Percentiles rank a stretch among this genome's conserved stretches.
Evolutionary conservation across 345 rosid species (phyloP).

Genomic region (Excoecaria cochinchinensis): DNA sequence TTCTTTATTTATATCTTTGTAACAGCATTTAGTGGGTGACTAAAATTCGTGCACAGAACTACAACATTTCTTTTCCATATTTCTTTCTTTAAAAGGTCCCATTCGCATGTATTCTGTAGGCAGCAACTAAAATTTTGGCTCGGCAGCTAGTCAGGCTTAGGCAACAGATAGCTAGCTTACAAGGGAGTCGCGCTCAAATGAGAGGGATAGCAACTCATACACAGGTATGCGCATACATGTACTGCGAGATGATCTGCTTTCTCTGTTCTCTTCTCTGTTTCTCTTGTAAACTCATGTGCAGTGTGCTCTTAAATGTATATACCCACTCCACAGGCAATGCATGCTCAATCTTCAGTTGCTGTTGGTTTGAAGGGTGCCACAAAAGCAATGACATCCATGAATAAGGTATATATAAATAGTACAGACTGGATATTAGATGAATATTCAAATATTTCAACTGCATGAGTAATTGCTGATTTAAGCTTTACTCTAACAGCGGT

Average conservation of each 20-base stretch:
- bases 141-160: constrained; percentile 83
- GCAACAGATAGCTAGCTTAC: constrained; percentile 86
- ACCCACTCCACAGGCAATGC: constrained; percentile 67
- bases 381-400: constrained; percentile 86
- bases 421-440: constrained; percentile 1
- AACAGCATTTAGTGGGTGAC: background rate
- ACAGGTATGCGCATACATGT: constrained; percentile 46
- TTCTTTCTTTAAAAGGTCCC: background rate
- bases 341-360: constrained; percentile 90
- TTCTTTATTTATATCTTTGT: background rate
- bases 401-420: constrained; percentile 43
- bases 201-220: constrained; percentile 99
- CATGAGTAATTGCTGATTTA: constrained; percentile 3
- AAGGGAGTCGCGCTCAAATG: constrained; percentile 97
- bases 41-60: background rate
- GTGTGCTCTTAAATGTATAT: constrained; percentile 20
- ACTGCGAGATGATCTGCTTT: background rate
- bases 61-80: background rate
- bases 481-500: constrained; percentile 10
- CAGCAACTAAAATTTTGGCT: constrained; percentile 83
- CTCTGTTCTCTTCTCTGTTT: background rate
- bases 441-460: background rate
- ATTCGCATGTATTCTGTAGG: constrained; percentile 41
- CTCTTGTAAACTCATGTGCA: background rate
- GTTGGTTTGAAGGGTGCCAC: constrained; percentile 89